These are phyloP conservation scores for Elymus sibiricus DNA, from an alignment of 176 grass and related monocot species.

Conservation along the genomic window DNA sequence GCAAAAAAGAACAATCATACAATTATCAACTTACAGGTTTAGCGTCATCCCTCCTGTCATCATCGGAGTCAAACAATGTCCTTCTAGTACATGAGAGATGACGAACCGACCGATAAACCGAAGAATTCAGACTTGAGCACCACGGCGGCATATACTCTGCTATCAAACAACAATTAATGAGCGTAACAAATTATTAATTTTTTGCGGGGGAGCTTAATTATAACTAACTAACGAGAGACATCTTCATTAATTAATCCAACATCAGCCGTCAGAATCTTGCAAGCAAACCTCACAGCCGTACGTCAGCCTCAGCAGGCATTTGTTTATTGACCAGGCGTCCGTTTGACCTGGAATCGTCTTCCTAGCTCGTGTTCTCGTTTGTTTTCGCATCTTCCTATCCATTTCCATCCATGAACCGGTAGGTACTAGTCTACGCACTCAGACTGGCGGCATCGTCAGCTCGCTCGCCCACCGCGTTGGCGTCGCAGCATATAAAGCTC, in stretches of 20 bases:
- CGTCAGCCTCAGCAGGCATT: neutral
- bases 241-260: too few relatives aligned
- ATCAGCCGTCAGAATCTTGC: slow-evolving; percentile 31
- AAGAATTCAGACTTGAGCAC: slow-evolving; percentile 2
- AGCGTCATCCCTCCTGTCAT: neutral
- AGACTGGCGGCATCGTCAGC: too few relatives aligned
- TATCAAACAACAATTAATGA: too few relatives aligned
- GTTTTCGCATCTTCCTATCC: neutral
- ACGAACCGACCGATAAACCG: neutral
- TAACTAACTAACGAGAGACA: too few relatives aligned
- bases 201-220: too few relatives aligned
- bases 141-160: neutral
- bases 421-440: too few relatives aligned
- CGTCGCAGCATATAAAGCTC: slow-evolving; percentile 32
- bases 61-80: too few relatives aligned
- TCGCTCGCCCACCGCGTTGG: too few relatives aligned
- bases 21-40: neutral
- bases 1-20: neutral
- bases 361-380: neutral
- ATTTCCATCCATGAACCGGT: neutral
- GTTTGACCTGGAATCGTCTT: slow-evolving; percentile 39
- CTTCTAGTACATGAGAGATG: too few relatives aligned
- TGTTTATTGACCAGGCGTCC: neutral
- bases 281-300: neutral
- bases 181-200: too few relatives aligned